phyloP scores from a whole-genome alignment of 2,329 filamentous ascomycete species.

The Berkeleyomyces rouxiae region DNA sequence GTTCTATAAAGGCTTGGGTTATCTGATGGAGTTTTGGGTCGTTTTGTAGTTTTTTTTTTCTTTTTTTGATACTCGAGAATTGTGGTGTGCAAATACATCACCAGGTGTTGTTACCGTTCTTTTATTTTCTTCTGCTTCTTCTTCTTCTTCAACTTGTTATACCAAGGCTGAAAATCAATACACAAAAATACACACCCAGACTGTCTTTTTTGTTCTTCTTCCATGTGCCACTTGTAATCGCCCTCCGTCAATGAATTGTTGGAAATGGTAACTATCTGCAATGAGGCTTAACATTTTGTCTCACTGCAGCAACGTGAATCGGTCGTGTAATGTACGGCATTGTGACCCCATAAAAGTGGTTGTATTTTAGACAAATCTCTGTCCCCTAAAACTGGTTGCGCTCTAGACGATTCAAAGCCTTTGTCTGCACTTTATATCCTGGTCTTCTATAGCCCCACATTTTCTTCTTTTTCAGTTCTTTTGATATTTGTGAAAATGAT shows the following conservation, averaged over 20 bases:
- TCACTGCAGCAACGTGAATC: neutral
- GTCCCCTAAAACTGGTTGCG: no score
- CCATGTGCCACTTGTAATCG: neutral
- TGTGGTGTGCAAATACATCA: neutral
- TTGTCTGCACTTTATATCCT: neutral
- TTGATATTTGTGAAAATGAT: neutral
- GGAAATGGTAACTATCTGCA: neutral
- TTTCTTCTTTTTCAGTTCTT: neutral
- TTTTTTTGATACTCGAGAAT: constrained; percentile 1
- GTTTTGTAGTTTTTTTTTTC: neutral
- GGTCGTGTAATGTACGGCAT: neutral
- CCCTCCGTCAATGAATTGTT: no score
- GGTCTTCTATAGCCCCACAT: neutral
- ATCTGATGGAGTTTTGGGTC: constrained; percentile 1
- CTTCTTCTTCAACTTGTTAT: neutral
- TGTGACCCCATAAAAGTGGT: neutral
- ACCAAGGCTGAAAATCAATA: neutral
- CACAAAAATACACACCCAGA: neutral
- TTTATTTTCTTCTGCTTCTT: neutral
- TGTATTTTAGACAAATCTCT: neutral
- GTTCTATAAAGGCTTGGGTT: neutral
- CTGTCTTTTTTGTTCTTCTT: neutral
- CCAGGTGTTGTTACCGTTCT: neutral
- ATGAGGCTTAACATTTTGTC: neutral
- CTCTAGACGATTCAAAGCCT: no score